Percentiles rank a stretch among this genome's conserved stretches.
These are phyloP conservation scores for Backusella morwellensis DNA, from an alignment of 192 early-diverging fungal genomes.

Conservation along the genomic window DNA sequence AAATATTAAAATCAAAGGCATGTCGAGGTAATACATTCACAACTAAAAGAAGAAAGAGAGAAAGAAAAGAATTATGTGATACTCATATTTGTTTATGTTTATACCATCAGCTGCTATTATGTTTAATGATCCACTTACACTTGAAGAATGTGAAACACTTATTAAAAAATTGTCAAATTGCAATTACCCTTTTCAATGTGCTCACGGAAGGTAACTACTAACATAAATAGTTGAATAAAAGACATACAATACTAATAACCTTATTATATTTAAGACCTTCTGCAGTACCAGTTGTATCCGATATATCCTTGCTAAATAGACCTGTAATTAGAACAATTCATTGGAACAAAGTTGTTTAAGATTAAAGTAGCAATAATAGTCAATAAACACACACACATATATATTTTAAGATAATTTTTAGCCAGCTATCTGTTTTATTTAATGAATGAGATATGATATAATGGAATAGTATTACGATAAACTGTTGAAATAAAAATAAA, in stretches of 20 bases:
- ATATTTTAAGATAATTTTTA: neutral
- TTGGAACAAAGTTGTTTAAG: neutral
- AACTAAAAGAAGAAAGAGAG: conserved; percentile 15
- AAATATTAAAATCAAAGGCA: conserved; percentile 73
- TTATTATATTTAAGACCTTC: conserved; percentile 12
- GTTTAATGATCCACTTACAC: conserved; percentile 65
- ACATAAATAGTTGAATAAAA: neutral
- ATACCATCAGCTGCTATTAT: conserved; percentile 60
- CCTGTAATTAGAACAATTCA: conserved; percentile 1
- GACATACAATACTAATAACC: neutral
- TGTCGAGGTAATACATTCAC: conserved; percentile 48
- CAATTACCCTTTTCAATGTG: conserved; percentile 65
- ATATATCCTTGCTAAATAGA: neutral
- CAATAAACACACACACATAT: neutral
- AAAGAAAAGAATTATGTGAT: neutral
- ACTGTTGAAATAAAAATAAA: conserved; percentile 9
- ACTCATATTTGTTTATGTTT: conserved; percentile 1
- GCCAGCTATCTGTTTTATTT: neutral
- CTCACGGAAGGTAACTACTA: conserved; percentile 46
- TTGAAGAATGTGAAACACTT: conserved; percentile 48
- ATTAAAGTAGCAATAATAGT: neutral
- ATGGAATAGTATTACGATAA: conserved; percentile 4
- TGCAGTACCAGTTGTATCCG: neutral
- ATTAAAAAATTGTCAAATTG: conserved; percentile 52
- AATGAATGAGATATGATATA: neutral